A percentile compares a stretch with the other conserved stretches of the same genome.
These are phyloP conservation scores for Brettanomyces bruxellensis DNA, from an alignment of 805 yeast species.

Conservation along the genomic window DNA sequence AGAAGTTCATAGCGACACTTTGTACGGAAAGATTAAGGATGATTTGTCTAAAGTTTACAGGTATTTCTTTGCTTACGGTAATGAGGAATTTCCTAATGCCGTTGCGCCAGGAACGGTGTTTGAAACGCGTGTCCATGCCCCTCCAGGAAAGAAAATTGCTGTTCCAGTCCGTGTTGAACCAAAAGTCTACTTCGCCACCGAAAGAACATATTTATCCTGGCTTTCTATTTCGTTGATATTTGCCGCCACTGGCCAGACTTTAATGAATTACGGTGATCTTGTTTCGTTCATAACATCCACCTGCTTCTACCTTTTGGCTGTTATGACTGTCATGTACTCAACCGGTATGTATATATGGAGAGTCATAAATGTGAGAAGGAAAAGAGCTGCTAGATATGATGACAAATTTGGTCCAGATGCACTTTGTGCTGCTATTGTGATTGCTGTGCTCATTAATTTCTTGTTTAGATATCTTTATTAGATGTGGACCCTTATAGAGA, in stretches of 20 bases:
- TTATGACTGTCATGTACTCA: slow-evolving; percentile 65
- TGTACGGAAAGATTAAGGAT: slow-evolving; percentile 10
- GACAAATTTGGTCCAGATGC: slow-evolving; percentile 82
- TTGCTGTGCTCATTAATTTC: slow-evolving; percentile 58
- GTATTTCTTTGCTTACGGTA: slow-evolving; percentile 24
- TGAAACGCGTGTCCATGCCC: slow-evolving; percentile 53
- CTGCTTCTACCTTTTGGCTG: slow-evolving; percentile 78
- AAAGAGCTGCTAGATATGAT: slow-evolving; percentile 76
- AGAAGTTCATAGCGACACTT: neutral
- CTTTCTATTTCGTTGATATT: slow-evolving; percentile 80
- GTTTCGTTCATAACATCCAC: slow-evolving; percentile 73
- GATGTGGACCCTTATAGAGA: neutral
- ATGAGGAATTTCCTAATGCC: slow-evolving; percentile 39
- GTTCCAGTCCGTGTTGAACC: slow-evolving; percentile 97
- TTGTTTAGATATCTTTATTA: slow-evolving; percentile 33
- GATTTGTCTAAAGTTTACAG: slow-evolving; percentile 6
- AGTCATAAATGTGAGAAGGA: slow-evolving; percentile 71
- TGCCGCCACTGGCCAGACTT: slow-evolving; percentile 81
- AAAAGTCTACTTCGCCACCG: slow-evolving; percentile 97
- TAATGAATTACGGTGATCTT: slow-evolving; percentile 74
- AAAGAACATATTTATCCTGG: slow-evolving; percentile 92
- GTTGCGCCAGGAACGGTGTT: slow-evolving; percentile 60
- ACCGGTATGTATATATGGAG: slow-evolving; percentile 71
- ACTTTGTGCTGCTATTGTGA: slow-evolving; percentile 65
- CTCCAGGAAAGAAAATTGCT: slow-evolving; percentile 81